Evolutionary conservation across 176 grass and related monocot genomes (phyloP).

Genomic region (Urochloa ruziziensis): DNA sequence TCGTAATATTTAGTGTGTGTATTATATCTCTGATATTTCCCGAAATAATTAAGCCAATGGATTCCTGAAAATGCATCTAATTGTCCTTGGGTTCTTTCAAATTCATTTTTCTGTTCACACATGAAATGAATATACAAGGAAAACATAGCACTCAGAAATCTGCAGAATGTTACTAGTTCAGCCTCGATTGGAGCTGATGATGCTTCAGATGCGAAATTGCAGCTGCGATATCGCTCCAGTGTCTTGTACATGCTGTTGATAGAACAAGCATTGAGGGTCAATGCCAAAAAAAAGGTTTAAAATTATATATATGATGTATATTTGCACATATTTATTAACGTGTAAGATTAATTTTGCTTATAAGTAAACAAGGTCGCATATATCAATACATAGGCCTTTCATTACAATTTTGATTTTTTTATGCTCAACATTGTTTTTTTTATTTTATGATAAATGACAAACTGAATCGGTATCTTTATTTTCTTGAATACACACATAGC

Average conservation of each 20-base stretch:
- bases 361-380: too few relatives aligned
- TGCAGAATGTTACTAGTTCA: conserved; percentile 55
- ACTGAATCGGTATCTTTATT: not conserved
- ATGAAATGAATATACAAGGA: not conserved
- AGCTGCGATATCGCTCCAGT: conserved; percentile 78
- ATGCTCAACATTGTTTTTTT: not conserved
- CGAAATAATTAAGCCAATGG: not conserved
- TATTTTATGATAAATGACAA: not conserved
- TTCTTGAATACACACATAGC: too few relatives aligned
- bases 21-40: not conserved
- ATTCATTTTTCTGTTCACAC: not conserved
- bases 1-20: not conserved
- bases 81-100: not conserved
- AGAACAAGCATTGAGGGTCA: not conserved
- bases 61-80: not conserved
- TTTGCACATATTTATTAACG: too few relatives aligned
- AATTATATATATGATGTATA: not conserved
- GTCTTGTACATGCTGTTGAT: conserved; percentile 73
- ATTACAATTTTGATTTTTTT: not conserved
- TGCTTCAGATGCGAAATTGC: conserved; percentile 49
- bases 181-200: conserved; percentile 48
- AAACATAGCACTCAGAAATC: not conserved
- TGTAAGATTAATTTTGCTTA: too few relatives aligned
- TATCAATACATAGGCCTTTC: not conserved
- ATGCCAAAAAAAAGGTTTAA: not conserved